Conservation (phyloP, 2,329 filamentous ascomycete genomes). For the Phaeomoniella chlamydospora region DNA sequence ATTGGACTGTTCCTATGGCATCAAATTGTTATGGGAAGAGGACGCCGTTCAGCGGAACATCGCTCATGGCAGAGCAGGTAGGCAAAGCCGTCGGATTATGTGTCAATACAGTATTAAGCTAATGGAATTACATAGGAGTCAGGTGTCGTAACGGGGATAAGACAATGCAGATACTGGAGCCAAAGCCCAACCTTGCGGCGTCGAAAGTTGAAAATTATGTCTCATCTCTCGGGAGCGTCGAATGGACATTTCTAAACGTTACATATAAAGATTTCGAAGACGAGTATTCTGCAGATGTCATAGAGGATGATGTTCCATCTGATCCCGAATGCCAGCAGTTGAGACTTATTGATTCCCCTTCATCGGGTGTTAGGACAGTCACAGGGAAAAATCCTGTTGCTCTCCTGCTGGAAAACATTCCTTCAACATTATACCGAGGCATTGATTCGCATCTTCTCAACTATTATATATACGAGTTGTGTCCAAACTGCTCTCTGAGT, state of each 20-base stretch:
- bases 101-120: too few relatives aligned
- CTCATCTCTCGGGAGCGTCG: neutral
- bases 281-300: neutral
- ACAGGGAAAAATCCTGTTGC: too few relatives aligned
- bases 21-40: slow-evolving; percentile 15
- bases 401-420: too few relatives aligned
- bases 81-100: neutral
- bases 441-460: neutral
- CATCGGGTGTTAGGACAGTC: too few relatives aligned
- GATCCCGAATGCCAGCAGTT: too few relatives aligned
- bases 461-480: slow-evolving; percentile 16
- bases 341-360: too few relatives aligned
- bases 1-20: slow-evolving; percentile 11
- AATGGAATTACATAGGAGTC: too few relatives aligned
- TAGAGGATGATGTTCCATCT: too few relatives aligned
- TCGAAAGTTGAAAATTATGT: neutral
- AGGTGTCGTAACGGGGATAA: neutral
- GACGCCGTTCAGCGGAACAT: slow-evolving; percentile 17
- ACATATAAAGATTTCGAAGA: slow-evolving; percentile 10
- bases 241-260: slow-evolving; percentile 15
- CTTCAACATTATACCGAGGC: too few relatives aligned
- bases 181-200: neutral
- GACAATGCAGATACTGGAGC: neutral
- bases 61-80: slow-evolving; percentile 13
- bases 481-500: slow-evolving; percentile 16